Conservation (phyloP, 345 rosid species). For the Acer negundo region DNA sequence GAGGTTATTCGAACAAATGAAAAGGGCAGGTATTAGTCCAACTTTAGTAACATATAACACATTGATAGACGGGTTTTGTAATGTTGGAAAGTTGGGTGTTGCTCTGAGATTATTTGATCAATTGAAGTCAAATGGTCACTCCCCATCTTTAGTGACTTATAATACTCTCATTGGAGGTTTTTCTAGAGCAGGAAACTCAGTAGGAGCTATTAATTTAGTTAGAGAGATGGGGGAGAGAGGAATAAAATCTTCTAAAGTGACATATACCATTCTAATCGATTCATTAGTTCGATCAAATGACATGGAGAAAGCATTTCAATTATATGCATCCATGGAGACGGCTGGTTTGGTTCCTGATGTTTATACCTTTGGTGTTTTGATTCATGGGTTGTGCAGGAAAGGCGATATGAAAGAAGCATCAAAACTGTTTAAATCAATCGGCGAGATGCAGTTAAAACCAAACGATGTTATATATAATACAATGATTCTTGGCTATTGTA, state of each 20-base stretch:
- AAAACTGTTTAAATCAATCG: slow-evolving; percentile 54
- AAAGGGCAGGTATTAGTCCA: slow-evolving; percentile 46
- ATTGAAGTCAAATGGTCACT: slow-evolving; percentile 55
- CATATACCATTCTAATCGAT: slow-evolving; percentile 66
- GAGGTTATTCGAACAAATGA: slow-evolving; percentile 52
- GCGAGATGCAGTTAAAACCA: slow-evolving; percentile 48
- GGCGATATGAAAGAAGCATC: slow-evolving; percentile 76
- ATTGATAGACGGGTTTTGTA: slow-evolving; percentile 61
- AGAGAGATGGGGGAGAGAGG: slow-evolving; percentile 88
- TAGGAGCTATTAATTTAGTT: slow-evolving; percentile 44
- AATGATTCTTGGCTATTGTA: slow-evolving; percentile 77
- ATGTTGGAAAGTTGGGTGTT: slow-evolving; percentile 39
- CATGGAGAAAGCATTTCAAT: slow-evolving; percentile 62
- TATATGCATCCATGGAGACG: slow-evolving; percentile 52
- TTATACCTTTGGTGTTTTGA: slow-evolving; percentile 55
- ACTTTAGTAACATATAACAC: slow-evolving; percentile 66
- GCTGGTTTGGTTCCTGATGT: slow-evolving; percentile 67
- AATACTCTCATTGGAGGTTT: slow-evolving; percentile 57
- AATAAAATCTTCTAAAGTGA: slow-evolving; percentile 61
- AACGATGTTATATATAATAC: slow-evolving; percentile 67
- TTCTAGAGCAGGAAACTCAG: slow-evolving; percentile 47
- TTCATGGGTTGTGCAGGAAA: slow-evolving; percentile 67
- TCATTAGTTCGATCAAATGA: slow-evolving; percentile 44
- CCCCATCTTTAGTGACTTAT: slow-evolving; percentile 65
- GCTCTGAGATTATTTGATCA: slow-evolving; percentile 52